Base-by-base conservation (phyloP, 208 protist species). In the Crithidia bombi region DNA sequence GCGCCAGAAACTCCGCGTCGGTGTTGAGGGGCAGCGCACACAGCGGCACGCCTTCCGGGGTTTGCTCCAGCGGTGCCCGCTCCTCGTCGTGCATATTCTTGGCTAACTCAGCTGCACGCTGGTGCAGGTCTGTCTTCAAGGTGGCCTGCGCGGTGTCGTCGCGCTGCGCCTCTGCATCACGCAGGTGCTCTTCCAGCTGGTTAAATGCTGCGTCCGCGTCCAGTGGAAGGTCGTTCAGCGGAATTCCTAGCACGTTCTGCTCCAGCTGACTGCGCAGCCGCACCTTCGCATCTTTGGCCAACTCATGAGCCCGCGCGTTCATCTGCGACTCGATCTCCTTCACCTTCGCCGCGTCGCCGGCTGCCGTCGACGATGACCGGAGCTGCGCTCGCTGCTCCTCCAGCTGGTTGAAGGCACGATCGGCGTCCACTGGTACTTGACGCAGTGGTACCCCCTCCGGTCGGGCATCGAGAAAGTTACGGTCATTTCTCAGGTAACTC, bases 361-460 rank as follows among this genome's bases (percentile, higher is more conserved):
- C 78, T 12, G 25, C 61, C 62, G 63, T 54, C 33, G 83, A 73
- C 49, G 78, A 62, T 0, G 81, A 70, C 66, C 76, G 51, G 6
- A 85, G 57, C 58, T 75, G 54, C 44, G 83, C 82, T 12, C 86
- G 73, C 67, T 85, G 75, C 57, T 80, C 70, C 55, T 92, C 86
- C 9, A 92, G 69, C 30, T 78, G 64, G 21, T 59, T 51, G 52
- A 92, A 92, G 51, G 50, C 52, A 30, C 65, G 58, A 44, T 92
- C 86, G 12, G 57, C 63, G 51, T 87, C 79, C 15, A 92, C 61
- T 1, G 81, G 73, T 12, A 92, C 69, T 51, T 86, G 81, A 2
- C 77, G 76, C 56, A 90, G 56, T 14, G 79, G 70, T 28, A 92
- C 78, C 17, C 87, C 87, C 26, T 90, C 79, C 5, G 81, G 77